Percentiles rank a stretch among this genome's conserved stretches.
phyloP scores from a whole-genome alignment of 208 protist genomes.

The Leishmania turanica region DNA sequence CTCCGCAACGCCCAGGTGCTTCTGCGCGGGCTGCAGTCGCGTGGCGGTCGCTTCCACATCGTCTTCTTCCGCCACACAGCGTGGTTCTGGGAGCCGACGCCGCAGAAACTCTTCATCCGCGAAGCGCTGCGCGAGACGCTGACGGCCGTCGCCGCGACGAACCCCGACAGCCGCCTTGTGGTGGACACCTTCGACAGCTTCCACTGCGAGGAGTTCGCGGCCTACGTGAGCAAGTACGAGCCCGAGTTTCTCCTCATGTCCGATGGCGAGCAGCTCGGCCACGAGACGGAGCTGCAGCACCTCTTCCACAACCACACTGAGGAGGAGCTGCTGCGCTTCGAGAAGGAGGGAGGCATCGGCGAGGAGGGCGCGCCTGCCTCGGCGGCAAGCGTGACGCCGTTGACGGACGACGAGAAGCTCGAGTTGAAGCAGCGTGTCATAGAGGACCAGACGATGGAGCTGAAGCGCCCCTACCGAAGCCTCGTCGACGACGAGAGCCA shows the following conservation, averaged over 20 bases:
- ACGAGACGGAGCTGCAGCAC: constrained; percentile 42
- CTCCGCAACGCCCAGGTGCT: constrained; percentile 85
- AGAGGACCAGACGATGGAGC: constrained; percentile 30
- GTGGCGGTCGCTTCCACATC: constrained; percentile 83
- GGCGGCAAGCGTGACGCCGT: background rate
- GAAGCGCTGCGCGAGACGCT: constrained; percentile 66
- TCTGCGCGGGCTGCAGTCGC: constrained; percentile 63
- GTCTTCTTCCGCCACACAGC: constrained; percentile 78
- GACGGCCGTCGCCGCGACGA: constrained; percentile 37
- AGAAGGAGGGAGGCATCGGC: background rate
- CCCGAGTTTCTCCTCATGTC: constrained; percentile 90
- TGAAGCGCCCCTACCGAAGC: constrained; percentile 58
- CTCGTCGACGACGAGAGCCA: constrained; percentile 71
- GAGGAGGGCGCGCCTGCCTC: constrained; percentile 11
- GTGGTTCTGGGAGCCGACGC: constrained; percentile 81
- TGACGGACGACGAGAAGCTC: constrained; percentile 20
- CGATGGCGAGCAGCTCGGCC: constrained; percentile 87
- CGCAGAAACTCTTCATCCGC: constrained; percentile 83
- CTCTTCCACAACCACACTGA: constrained; percentile 59
- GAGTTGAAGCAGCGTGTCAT: constrained; percentile 20
- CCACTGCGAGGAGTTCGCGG: constrained; percentile 56
- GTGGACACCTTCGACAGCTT: constrained; percentile 79
- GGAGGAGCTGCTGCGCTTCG: constrained; percentile 24
- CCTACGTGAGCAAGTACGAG: constrained; percentile 64
- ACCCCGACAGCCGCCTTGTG: constrained; percentile 37